Conservation (phyloP, 2,329 filamentous ascomycete genomes). For the Cryphonectria naterciae region DNA sequence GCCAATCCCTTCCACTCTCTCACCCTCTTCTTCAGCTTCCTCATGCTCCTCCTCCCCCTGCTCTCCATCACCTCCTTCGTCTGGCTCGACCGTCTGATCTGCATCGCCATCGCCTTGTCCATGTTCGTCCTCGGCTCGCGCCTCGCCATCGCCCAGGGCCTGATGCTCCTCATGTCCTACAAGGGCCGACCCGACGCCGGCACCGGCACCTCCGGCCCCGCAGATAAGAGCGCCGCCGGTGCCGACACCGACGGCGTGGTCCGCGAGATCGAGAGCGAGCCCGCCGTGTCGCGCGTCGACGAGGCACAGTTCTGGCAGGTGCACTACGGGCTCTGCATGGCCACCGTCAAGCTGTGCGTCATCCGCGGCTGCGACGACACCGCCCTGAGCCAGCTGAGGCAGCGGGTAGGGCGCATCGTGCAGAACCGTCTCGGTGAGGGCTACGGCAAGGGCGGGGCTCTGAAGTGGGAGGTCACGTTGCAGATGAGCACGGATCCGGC, state of each 20-base stretch:
- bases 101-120: constrained; percentile 76
- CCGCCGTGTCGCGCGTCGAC: constrained; percentile 75
- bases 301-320: constrained; percentile 98
- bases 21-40: constrained; percentile 81
- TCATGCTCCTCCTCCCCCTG: constrained; percentile 76
- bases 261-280: constrained; percentile 81
- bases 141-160: constrained; percentile 81
- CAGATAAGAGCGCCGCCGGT: constrained; percentile 42
- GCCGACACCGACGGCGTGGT: constrained; percentile 69
- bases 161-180: constrained; percentile 97
- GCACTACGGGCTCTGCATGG: constrained; percentile 95
- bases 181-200: constrained; percentile 41
- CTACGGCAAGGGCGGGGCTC: constrained; percentile 76
- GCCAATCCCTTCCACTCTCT: constrained; percentile 95
- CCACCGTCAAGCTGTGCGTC: constrained; percentile 83
- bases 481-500: constrained; percentile 63
- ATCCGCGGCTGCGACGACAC: constrained; percentile 68
- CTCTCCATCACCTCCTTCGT: constrained; percentile 80
- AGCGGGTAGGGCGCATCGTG: constrained; percentile 76
- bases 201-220: constrained; percentile 31
- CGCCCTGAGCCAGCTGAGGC: constrained; percentile 72
- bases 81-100: constrained; percentile 82
- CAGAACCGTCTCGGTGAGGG: constrained; percentile 86
- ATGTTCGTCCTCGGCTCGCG: constrained; percentile 90
- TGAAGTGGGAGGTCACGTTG: constrained; percentile 92